Base-by-base conservation (phyloP, 345 rosid genomes). In the Brassica carinata region DNA sequence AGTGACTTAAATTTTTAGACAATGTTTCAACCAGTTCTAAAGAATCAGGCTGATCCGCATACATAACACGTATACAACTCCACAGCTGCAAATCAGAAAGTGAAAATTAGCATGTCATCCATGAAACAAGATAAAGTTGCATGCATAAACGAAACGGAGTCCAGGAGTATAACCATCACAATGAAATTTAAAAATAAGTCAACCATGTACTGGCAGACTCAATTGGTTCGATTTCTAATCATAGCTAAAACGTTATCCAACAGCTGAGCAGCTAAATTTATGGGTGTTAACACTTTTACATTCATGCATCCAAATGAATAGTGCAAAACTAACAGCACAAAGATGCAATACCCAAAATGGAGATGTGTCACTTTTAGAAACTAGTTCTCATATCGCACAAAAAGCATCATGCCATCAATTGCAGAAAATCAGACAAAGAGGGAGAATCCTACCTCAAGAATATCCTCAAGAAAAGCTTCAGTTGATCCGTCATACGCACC, bases 381-480 rank as follows among this genome's bases (percentile, higher is more conserved):
- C 76, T 51, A 66, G 43, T 58, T 74, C 71, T 48, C 64, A 69
- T 59, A 62, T 63, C 18, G 27, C 66, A 69, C 71, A 34, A 73
- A 73, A 73, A 26, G 63, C 31, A 74, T 7, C n/a, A 45, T 33
- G 72, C 18, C 70, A 51, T 74, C 58, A 69, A 69, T 26, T 75
- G 76, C 36, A 69, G 36, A 29, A 38, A 76, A 30, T 8, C 63
- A 81, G 33, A 53, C 38, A 18, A 2, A 48, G 68, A 58, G 59
- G 26, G 43, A 45, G 36, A 82, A 72, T 64, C 89, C 83, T 79
- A 96, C 99, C 98, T 96, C 98, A 71, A 77, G 91, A 84, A 96
- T 90, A 89, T 96, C 99, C 85, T 96, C 96, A 51, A 91, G 89
- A 88, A 91, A 96, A 83, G 98, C 89, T 85, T 92, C 96, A 79